Conservation (phyloP, 1,139 yeast genomes). For the Pneumocystis jirovecii region DNA sequence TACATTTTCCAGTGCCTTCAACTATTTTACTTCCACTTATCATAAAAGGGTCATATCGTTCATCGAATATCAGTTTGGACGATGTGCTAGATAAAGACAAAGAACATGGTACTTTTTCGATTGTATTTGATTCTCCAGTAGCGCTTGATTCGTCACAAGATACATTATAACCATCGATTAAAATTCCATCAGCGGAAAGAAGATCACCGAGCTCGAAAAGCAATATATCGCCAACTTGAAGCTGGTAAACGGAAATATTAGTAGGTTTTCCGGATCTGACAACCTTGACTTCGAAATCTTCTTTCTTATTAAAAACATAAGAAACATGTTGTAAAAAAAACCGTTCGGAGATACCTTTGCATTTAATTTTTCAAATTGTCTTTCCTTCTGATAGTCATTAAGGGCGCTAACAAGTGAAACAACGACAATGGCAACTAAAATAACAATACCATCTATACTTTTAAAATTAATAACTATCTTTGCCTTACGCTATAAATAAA, state of each 20-base stretch:
- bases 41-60: slow-evolving; percentile 57
- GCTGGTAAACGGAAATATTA: slow-evolving; percentile 56
- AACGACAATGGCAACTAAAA: slow-evolving; percentile 75
- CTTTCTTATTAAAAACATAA: slow-evolving; percentile 44
- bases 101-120: slow-evolving; percentile 47
- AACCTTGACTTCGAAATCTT: slow-evolving; percentile 67
- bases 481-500: neutral
- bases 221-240: slow-evolving; percentile 75
- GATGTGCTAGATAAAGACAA: slow-evolving; percentile 32
- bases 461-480: slow-evolving; percentile 41
- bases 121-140: slow-evolving; percentile 84
- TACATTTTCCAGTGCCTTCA: slow-evolving; percentile 72
- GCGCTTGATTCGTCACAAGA: slow-evolving; percentile 86
- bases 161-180: slow-evolving; percentile 55
- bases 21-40: slow-evolving; percentile 83
- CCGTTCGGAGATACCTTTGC: slow-evolving; percentile 18
- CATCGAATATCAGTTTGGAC: slow-evolving; percentile 14
- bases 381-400: slow-evolving; percentile 90
- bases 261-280: slow-evolving; percentile 56
- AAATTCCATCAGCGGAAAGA: slow-evolving; percentile 72
- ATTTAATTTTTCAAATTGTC: slow-evolving; percentile 79
- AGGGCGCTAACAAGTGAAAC: slow-evolving; percentile 88
- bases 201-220: slow-evolving; percentile 86
- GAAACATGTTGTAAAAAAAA: neutral
- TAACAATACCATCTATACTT: slow-evolving; percentile 74